Evolutionary conservation across 1,284 basidiomycete species (phyloP).

Genomic region (Afroboletus lepidellus): DNA sequence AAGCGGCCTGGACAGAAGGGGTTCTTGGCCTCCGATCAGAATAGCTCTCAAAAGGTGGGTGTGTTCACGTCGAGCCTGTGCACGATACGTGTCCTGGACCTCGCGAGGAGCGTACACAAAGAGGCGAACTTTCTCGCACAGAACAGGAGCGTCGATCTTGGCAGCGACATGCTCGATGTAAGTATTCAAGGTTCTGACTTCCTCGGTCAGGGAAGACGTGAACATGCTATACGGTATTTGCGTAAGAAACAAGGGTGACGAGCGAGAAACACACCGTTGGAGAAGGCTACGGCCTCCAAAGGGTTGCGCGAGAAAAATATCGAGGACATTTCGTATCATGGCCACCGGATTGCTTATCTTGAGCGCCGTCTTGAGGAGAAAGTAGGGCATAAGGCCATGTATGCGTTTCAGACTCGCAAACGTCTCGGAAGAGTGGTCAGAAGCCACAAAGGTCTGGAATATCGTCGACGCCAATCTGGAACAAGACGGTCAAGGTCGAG

Average conservation of each 20-base stretch:
- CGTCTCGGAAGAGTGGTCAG: conserved; percentile 89
- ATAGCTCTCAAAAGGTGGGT: conserved; percentile 79
- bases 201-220: conserved; percentile 86
- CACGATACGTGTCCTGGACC: conserved; percentile 80
- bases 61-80: conserved; percentile 65
- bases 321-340: conserved; percentile 91
- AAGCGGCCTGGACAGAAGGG: conserved; percentile 70
- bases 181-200: conserved; percentile 79
- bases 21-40: conserved; percentile 79
- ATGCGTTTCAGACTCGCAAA: conserved; percentile 88
- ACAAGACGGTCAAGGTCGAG: conserved; percentile 15
- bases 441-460: conserved; percentile 92
- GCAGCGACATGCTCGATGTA: conserved; percentile 85
- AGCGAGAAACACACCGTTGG: conserved; percentile 60
- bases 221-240: conserved; percentile 74
- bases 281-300: conserved; percentile 92
- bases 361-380: conserved; percentile 89
- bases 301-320: conserved; percentile 96
- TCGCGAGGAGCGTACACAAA: conserved; percentile 88
- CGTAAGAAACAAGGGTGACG: background rate
- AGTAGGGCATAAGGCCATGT: conserved; percentile 97
- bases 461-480: conserved; percentile 86
- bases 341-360: conserved; percentile 94
- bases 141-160: conserved; percentile 84
- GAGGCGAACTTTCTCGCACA: conserved; percentile 86